Evolutionary conservation across 306 rosid species (phyloP).

Genomic region (Dryas octopetala): DNA sequence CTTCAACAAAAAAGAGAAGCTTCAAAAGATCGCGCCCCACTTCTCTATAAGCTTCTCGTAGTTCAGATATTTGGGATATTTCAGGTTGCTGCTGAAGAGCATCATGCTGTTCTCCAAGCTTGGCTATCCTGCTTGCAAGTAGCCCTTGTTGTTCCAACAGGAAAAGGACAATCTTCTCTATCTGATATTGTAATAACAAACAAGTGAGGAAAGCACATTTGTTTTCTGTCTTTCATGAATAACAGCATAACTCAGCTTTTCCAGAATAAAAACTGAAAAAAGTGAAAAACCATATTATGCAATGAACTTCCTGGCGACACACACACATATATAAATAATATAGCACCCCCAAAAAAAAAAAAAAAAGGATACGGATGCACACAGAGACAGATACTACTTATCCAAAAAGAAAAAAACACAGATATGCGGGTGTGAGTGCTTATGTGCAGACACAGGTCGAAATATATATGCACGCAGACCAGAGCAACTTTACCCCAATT

Average conservation of each 20-base stretch:
- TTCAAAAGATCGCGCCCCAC: slow-evolving; percentile 83
- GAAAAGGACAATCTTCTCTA: slow-evolving; percentile 92
- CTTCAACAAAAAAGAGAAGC: slow-evolving; percentile 85
- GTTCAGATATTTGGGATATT: slow-evolving; percentile 58
- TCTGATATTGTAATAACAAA: slow-evolving; percentile 48
- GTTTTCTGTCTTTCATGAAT: slow-evolving; percentile 12
- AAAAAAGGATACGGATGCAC: background rate
- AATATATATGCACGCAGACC: background rate
- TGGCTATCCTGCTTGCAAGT: slow-evolving; percentile 85
- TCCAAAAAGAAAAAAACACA: background rate
- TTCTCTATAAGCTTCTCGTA: slow-evolving; percentile 77
- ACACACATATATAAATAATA: background rate
- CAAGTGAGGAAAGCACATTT: slow-evolving; percentile 21
- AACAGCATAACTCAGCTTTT: background rate
- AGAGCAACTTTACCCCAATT: background rate
- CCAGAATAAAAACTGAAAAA: slow-evolving; percentile 10
- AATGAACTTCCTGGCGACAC: slow-evolving; percentile 1
- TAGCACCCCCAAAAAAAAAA: background rate
- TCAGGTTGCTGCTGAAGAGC: slow-evolving; percentile 79
- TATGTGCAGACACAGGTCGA: background rate
- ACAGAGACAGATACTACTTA: background rate
- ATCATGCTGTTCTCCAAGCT: slow-evolving; percentile 62
- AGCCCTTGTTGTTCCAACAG: slow-evolving; percentile 97
- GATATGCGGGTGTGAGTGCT: background rate
- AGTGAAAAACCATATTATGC: background rate